Evolutionary conservation across 139 green algal genomes (phyloP), one percentile per base, ranked within the genome.

Genomic region (Diplosphaera chodatii): DNA sequence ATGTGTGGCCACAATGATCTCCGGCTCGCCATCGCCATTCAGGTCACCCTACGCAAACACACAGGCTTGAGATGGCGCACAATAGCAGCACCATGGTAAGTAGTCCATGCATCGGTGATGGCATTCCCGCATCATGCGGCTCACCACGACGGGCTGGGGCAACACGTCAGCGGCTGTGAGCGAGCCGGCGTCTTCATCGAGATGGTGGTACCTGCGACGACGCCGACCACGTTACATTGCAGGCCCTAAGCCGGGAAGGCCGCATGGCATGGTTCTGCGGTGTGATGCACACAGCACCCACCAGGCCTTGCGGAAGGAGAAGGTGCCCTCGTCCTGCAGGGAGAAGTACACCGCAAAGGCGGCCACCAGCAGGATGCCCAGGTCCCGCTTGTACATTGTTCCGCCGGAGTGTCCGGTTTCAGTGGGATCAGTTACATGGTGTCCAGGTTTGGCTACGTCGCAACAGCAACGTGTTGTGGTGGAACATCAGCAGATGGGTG

Each of bases 21-120:
- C 95, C 10, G 88, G 55, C 28, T 80, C 76, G 13, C 95, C 95
- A 76, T 99, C 95, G 0, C 95, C 95, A 78, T 99, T 99, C 23
- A 99, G 77, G 69, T 99, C 94, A 16, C 82, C 85, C 87, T 94
- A 74, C 29, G 66, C 18, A 13, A n/a, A n/a, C n/a, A 10, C 23
- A 41, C 16, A 32, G 18, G 5, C 4, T 31, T 32, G 59, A 16
- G 21, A 27, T 10, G 4, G 5, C 3, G 25, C 71, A 34, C 16
- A 32, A 1, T 18, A 32, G 29, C 27, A 62, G 23, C 55, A 48
- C 37, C 37, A 48, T 8, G 32, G 15, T 22, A 2, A 22, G 31
- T 59, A 2, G 18, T 28, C 3, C 18, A 64, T 56, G 25, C 29
- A 20, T 55, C 25, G 3, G n/a, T n/a, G n/a, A 33, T 3, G 13